Percentiles rank a stretch among this genome's conserved stretches.
These are phyloP conservation scores for Trichoderma sp. DNA, from an alignment of 2,329 filamentous ascomycete species.

Conservation along the genomic window DNA sequence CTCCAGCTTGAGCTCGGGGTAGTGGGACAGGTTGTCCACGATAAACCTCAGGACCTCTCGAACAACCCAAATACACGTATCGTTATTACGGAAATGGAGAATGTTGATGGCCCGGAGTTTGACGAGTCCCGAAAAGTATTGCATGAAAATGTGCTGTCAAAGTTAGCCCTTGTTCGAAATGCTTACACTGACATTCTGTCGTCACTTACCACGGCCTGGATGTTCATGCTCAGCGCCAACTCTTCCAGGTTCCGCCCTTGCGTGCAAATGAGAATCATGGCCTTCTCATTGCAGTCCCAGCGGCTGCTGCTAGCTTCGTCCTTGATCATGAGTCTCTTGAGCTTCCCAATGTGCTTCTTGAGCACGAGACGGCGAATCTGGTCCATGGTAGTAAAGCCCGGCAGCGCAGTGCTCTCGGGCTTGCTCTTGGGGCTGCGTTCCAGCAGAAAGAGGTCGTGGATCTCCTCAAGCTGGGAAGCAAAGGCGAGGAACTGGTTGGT, in stretches of 20 bases:
- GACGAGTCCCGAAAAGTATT: conserved; percentile 51
- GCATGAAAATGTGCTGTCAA: conserved; percentile 59
- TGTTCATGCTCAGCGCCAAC: conserved; percentile 58
- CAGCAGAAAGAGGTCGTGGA: conserved; percentile 63
- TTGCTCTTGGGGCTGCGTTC: conserved; percentile 56
- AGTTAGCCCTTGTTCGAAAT: background rate
- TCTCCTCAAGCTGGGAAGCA: conserved; percentile 53
- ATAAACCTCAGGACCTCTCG: conserved; percentile 61
- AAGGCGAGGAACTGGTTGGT: conserved; percentile 57
- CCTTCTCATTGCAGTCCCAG: conserved; percentile 62
- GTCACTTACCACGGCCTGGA: conserved; percentile 55
- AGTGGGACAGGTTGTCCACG: conserved; percentile 59
- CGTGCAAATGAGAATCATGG: conserved; percentile 56
- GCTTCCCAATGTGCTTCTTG: conserved; percentile 57
- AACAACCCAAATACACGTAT: conserved; percentile 59
- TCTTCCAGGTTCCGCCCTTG: conserved; percentile 56
- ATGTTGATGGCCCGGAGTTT: conserved; percentile 60
- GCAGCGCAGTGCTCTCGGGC: conserved; percentile 56
- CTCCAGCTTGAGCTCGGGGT: conserved; percentile 58
- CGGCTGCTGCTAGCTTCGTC: conserved; percentile 52
- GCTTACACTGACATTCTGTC: background rate
- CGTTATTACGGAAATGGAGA: conserved; percentile 56
- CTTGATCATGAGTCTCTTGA: conserved; percentile 62
- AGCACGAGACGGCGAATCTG: conserved; percentile 61
- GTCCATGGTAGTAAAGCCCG: conserved; percentile 54